Percentiles rank a stretch among this genome's conserved stretches.
phyloP scores from a whole-genome alignment of 805 yeast species.

The Spathaspora arborariae region DNA sequence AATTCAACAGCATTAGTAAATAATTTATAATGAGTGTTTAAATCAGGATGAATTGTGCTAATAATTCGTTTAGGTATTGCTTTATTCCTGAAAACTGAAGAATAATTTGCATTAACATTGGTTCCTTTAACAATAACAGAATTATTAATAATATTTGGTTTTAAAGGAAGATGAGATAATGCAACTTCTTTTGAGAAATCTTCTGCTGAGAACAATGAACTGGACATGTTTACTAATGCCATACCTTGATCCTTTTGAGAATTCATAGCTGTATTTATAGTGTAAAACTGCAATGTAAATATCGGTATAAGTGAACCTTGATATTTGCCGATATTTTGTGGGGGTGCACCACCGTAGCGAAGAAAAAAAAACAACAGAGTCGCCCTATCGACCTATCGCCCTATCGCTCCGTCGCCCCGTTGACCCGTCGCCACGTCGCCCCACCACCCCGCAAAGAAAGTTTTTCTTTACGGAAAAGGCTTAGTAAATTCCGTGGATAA shows the following conservation, averaged over 20 bases:
- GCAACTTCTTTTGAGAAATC: slow-evolving; percentile 4
- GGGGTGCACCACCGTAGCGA: no score
- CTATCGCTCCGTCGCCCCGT: no score
- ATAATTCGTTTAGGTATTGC: slow-evolving; percentile 11
- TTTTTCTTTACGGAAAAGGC: background rate
- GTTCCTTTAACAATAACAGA: slow-evolving; percentile 25
- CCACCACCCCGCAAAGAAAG: background rate
- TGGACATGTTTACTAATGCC: background rate
- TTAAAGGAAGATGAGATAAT: slow-evolving; percentile 10
- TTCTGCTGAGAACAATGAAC: slow-evolving; percentile 15
- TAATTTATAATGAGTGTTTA: slow-evolving; percentile 20
- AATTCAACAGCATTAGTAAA: slow-evolving; percentile 17
- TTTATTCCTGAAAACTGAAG: slow-evolving; percentile 45
- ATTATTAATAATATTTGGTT: slow-evolving; percentile 10
- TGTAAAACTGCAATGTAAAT: no score
- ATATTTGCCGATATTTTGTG: no score
- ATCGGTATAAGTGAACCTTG: no score
- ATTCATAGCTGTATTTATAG: background rate
- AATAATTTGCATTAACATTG: slow-evolving; percentile 11
- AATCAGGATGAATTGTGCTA: slow-evolving; percentile 14
- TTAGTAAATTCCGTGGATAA: background rate
- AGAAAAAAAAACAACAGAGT: no score
- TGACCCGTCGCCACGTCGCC: no score
- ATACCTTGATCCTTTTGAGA: background rate
- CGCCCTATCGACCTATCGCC: no score